phyloP scores from a whole-genome alignment of 768 basidiomycete species.

The Gyrodon lividus region DNA sequence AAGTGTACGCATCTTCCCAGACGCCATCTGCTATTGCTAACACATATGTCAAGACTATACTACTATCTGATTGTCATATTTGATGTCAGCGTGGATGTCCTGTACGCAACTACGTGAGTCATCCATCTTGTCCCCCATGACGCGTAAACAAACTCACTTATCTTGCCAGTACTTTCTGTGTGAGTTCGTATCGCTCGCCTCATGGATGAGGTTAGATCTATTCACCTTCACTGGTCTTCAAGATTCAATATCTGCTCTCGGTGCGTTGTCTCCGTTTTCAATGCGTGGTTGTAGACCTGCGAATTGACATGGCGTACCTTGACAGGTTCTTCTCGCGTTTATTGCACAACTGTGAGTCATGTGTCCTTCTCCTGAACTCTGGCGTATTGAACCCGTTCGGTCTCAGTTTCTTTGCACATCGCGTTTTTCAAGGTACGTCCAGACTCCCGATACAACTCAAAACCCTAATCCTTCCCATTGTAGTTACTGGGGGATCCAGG shows the following conservation, averaged over 20 bases:
- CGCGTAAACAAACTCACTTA: not conserved
- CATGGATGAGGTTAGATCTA: not conserved
- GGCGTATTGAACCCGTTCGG: not conserved
- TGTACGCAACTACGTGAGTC: constrained; percentile 30
- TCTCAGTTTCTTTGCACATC: constrained; percentile 24
- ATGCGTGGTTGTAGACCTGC: not conserved
- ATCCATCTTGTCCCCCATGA: not conserved
- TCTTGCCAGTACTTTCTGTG: constrained; percentile 28
- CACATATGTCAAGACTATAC: constrained; percentile 22
- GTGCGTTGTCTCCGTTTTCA: constrained; percentile 7
- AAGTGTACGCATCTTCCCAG: constrained; percentile 20
- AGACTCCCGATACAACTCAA: no score
- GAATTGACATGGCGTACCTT: not conserved
- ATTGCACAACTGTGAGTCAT: constrained; percentile 26
- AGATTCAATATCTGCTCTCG: constrained; percentile 28
- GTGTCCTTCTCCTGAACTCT: not conserved
- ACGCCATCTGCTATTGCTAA: constrained; percentile 6
- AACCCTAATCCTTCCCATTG: not conserved
- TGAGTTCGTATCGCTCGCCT: constrained; percentile 16
- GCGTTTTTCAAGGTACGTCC: constrained; percentile 24
- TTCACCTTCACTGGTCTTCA: not conserved
- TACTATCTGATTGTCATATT: constrained; percentile 28
- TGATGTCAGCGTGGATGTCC: constrained; percentile 18
- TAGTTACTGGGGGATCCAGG: constrained; percentile 23
- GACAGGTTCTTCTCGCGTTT: constrained; percentile 26